Conservation (phyloP, 2,329 filamentous ascomycete species). For the Aspergillus costaricaensis region DNA sequence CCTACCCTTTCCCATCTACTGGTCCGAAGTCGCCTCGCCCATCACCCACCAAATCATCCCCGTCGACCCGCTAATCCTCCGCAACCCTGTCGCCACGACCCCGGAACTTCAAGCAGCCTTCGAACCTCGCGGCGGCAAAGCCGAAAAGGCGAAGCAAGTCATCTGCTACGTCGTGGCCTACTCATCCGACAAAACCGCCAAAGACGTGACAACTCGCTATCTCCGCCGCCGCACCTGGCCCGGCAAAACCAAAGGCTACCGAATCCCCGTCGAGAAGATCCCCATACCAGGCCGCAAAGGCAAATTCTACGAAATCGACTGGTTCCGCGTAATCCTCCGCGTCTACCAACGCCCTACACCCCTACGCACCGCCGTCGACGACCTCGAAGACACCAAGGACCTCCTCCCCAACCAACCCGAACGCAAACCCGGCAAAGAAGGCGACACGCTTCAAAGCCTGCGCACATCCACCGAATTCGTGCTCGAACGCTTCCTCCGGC, state of each 20-base stretch:
- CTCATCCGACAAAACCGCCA: constrained; percentile 81
- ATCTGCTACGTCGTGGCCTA: constrained; percentile 87
- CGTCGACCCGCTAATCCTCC: constrained; percentile 72
- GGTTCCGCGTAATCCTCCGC: constrained; percentile 80
- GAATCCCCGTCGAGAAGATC: constrained; percentile 77
- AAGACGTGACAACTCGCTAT: constrained; percentile 92
- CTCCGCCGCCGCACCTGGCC: constrained; percentile 79
- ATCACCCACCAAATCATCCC: constrained; percentile 76
- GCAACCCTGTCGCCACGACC: constrained; percentile 68
- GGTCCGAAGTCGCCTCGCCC: constrained; percentile 86
- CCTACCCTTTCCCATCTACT: constrained; percentile 83
- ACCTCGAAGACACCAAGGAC: constrained; percentile 76
- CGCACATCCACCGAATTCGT: constrained; percentile 84
- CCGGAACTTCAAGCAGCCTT: constrained; percentile 72
- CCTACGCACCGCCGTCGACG: constrained; percentile 69
- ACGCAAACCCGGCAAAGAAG: constrained; percentile 71
- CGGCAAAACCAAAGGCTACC: constrained; percentile 83
- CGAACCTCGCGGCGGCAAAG: constrained; percentile 79
- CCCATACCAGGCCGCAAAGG: constrained; percentile 76
- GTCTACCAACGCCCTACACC: constrained; percentile 62
- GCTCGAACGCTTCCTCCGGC: constrained; percentile 79
- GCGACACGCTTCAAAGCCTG: constrained; percentile 83
- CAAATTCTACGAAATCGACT: constrained; percentile 79
- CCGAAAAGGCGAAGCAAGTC: constrained; percentile 83
- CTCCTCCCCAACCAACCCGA: constrained; percentile 71